Base-by-base conservation (phyloP, 768 basidiomycete genomes). In the Tylopilus plumbeoviolaceoides region DNA sequence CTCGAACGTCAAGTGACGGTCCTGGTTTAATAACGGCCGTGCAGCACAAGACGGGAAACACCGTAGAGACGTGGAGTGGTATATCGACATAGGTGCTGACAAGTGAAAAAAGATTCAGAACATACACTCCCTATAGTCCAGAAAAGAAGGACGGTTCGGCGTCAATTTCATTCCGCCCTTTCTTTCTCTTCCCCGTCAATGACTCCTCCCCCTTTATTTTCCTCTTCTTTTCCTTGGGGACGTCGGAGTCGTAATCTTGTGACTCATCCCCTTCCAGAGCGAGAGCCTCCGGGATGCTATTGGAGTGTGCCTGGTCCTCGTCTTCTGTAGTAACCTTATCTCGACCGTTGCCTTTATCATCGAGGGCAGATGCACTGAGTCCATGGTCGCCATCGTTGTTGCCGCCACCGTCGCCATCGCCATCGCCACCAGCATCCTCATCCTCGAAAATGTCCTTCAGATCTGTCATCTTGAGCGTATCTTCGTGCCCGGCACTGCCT, bases 401-500 rank as follows among this genome's bases (percentile, higher is more conserved):
- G 41, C 47, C 65, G 28, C 66, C 65, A 11, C 42, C 10, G 30
- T 30, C 30, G 23, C 23, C 23, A 7, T 30, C 8, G 30, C 10
- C 49, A n/a, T 66, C 65, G 11, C 42, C 49, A n/a, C 66, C 65
- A 11, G 39, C 65, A 30, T 63, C 62, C 21, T 64, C 62, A 44
- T 63, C 72, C 50, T 76, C 75, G 59, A 95, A 87, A 44, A 92
- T 80, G 33, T 82, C 85, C 60, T 78, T 83, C 45, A 98, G 73
- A 70, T 95, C 88, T 25, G 92, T 95, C 72, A 98, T 71, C 63
- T 85, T 87, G 58, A 97, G 64, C 8, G 80, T 75, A 51, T 95
- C 90, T 56, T 98, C 95, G 59, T 98, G 94, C 28, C 91, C 91
- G 23, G 84, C 90, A 66, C 92, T 95, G 20, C 86, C 95, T n/a